Evolutionary conservation across 2,329 filamentous ascomycete species (phyloP).

Genomic region (Xylariales sp.): DNA sequence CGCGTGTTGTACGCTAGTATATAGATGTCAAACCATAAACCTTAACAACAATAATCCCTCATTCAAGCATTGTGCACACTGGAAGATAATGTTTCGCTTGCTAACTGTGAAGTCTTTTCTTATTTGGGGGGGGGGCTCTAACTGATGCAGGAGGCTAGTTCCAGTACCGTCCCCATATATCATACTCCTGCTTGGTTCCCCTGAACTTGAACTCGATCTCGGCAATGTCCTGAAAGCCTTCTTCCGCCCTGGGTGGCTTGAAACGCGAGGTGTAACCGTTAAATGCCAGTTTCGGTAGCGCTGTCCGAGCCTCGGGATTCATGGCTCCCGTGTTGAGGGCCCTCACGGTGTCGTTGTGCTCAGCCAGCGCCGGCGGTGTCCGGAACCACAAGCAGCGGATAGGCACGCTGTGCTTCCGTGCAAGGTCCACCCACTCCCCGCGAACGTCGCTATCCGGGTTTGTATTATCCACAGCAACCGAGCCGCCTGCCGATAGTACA

Average conservation of each 20-base stretch:
- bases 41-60: no score
- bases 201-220: slow-evolving; percentile 72
- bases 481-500: slow-evolving; percentile 57
- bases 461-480: slow-evolving; percentile 93
- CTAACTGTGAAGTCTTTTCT: no score
- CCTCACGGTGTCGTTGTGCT: slow-evolving; percentile 86
- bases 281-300: slow-evolving; percentile 78
- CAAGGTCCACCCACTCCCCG: slow-evolving; percentile 73
- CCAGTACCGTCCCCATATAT: slow-evolving; percentile 77
- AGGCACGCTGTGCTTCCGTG: slow-evolving; percentile 63
- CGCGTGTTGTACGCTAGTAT: no score
- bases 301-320: slow-evolving; percentile 76
- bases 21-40: no score
- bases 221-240: slow-evolving; percentile 81
- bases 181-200: slow-evolving; percentile 63
- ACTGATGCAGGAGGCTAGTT: no score
- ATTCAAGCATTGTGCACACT: no score
- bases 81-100: no score
- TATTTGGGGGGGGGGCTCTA: no score
- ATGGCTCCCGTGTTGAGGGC: slow-evolving; percentile 60
- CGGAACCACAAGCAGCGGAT: slow-evolving; percentile 86
- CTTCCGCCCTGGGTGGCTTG: slow-evolving; percentile 63
- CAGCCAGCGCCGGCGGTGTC: slow-evolving; percentile 61
- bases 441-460: slow-evolving; percentile 79
- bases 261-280: slow-evolving; percentile 69